Base-by-base conservation (phyloP, 331 rosid species). In the Pyrus hybrid region DNA sequence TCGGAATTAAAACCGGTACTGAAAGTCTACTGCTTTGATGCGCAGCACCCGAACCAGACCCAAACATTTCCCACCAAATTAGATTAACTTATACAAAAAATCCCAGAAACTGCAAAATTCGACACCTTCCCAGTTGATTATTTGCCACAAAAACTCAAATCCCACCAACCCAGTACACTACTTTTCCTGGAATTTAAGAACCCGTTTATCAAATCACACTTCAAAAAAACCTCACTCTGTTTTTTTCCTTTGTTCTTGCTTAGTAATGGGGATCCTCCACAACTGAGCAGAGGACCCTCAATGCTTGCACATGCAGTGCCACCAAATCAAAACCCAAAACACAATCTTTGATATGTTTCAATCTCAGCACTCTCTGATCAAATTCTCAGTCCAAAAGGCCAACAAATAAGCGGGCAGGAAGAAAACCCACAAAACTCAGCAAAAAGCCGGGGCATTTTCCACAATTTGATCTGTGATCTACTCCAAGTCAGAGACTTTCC, bases 251-350 rank as follows among this genome's bases (percentile, higher is more conserved):
- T 57, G 68, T 65, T 67, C 6, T 47, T 43, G 32, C 60, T 77
- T 28, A n/a, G 53, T 80, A 80, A 70, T 84, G 80, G 87, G 95
- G 85, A 86, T 81, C 93, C 86, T 80, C 88, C 87, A 84, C 85
- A 54, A 69, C 86, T 41, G 85, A 70, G 89, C 86, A 87, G 96
- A 89, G 93, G 93, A 88, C 85, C 90, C 96, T 87, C 60, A 86
- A 80, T 35, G 79, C 79, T 77, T 62, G 80, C 62, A 85, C 89
- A 92, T 90, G 87, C 91, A 84, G 84, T 67, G 64, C 53, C 69
- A 65, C 76, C 54, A 65, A 79, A 61, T 71, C 65, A 76, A 79
- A 70, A 63, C 69, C 51, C 41, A 72, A 47, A 53, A 67, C 71
- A 33, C 25, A 73, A 71, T 78, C 80, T 68, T 76, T 75, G 43